Evolutionary conservation across 2,329 filamentous ascomycete species (phyloP).

Genomic region (Nothomitra cinnamomea): DNA sequence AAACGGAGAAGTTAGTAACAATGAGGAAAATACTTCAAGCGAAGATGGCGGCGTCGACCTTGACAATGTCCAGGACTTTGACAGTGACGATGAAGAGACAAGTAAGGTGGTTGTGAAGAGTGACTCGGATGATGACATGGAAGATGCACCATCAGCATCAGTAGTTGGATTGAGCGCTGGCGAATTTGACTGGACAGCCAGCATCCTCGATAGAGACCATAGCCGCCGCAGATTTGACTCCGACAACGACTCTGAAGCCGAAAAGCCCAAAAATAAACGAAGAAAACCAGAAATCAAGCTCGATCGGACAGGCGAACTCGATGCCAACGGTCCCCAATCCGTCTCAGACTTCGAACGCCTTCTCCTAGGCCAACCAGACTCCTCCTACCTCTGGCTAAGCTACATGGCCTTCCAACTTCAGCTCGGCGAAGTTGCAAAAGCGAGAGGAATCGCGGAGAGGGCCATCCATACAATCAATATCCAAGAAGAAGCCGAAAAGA

Average conservation of each 20-base stretch:
- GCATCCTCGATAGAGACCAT: constrained; percentile 33
- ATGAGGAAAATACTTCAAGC: constrained; percentile 22
- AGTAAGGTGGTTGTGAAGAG: constrained; percentile 12
- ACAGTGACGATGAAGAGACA: constrained; percentile 15
- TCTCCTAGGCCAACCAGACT: constrained; percentile 79
- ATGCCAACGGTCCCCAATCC: constrained; percentile 74
- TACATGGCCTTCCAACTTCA: constrained; percentile 99
- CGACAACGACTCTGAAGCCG: constrained; percentile 27
- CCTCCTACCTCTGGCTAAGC: constrained; percentile 82
- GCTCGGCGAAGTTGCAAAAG: constrained; percentile 73
- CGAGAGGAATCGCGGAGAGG: constrained; percentile 75
- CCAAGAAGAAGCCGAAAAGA: constrained; percentile 77
- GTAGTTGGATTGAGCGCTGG: constrained; percentile 44
- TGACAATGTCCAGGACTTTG: constrained; percentile 24
- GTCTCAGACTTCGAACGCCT: constrained; percentile 87
- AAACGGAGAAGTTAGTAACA: constrained; percentile 17
- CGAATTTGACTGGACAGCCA: constrained; percentile 79
- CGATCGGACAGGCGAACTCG: constrained; percentile 83
- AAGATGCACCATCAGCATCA: constrained; percentile 16
- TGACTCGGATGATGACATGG: constrained; percentile 14
- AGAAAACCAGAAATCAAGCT: constrained; percentile 63
- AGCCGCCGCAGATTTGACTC: constrained; percentile 36
- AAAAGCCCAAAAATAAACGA: constrained; percentile 55
- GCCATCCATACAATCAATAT: constrained; percentile 84
- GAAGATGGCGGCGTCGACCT: constrained; percentile 28